Conservation (phyloP, 177 flowering plant species). For the Vitis hybrid region DNA sequence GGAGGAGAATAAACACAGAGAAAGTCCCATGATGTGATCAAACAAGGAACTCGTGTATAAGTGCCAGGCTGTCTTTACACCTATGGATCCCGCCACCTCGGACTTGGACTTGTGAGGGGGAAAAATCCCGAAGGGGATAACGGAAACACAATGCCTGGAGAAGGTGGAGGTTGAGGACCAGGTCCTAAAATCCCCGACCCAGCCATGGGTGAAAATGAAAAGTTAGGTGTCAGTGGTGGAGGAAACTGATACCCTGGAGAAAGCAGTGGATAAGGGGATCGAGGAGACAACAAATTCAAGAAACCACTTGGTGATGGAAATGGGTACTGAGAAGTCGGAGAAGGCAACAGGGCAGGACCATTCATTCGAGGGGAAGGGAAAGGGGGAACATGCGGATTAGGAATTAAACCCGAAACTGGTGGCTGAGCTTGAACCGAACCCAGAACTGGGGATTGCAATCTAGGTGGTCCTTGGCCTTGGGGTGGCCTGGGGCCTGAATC, state of each 20-base stretch:
- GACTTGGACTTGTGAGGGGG: constrained; percentile 66
- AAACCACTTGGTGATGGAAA: constrained; percentile 78
- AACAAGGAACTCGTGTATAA: not conserved
- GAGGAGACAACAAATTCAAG: constrained; percentile 60
- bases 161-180: constrained; percentile 84
- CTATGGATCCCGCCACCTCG: no score
- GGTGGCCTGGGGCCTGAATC: constrained; percentile 46
- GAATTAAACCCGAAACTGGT: constrained; percentile 24
- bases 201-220: constrained; percentile 55
- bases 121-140: constrained; percentile 75
- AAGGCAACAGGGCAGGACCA: constrained; percentile 68
- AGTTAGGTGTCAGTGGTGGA: constrained; percentile 70
- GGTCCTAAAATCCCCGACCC: constrained; percentile 88
- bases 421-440: constrained; percentile 24
- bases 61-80: not conserved
- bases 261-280: constrained; percentile 78
- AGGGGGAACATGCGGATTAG: constrained; percentile 34
- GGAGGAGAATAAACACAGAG: constrained; percentile 11
- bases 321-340: constrained; percentile 79
- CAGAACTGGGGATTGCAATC: constrained; percentile 19
- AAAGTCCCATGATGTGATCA: constrained; percentile 5
- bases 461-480: constrained; percentile 30
- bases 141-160: constrained; percentile 77
- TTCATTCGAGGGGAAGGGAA: constrained; percentile 46
- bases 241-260: constrained; percentile 80